These are phyloP conservation scores for Avicennia marina DNA, from an alignment of 257 asterid species.

Conservation along the genomic window DNA sequence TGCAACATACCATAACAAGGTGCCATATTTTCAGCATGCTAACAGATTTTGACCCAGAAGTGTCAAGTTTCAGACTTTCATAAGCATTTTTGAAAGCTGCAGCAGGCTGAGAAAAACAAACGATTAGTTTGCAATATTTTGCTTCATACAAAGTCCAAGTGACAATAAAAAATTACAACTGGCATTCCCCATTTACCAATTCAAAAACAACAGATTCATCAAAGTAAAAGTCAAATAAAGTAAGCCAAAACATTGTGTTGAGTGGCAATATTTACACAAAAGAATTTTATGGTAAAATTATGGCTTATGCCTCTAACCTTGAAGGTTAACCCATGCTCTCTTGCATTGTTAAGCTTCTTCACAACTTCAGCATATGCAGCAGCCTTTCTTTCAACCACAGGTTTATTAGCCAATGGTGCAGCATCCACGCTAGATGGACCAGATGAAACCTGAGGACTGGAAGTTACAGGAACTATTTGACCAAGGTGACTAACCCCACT, in stretches of 20 bases:
- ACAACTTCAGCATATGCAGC: slow-evolving; percentile 76
- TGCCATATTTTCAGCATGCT: slow-evolving; percentile 96
- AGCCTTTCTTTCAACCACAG: slow-evolving; percentile 73
- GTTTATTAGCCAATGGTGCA: slow-evolving; percentile 50
- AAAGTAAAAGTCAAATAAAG: not conserved
- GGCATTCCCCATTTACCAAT: slow-evolving; percentile 2
- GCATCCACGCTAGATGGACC: slow-evolving; percentile 53
- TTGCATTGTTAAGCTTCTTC: slow-evolving; percentile 77
- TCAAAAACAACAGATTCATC: slow-evolving; percentile 6
- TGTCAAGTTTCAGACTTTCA: slow-evolving; percentile 67
- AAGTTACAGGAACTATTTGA: slow-evolving; percentile 54
- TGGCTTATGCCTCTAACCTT: slow-evolving; percentile 46
- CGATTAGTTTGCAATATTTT: slow-evolving; percentile 11
- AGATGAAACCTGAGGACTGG: slow-evolving; percentile 58
- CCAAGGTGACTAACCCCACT: slow-evolving; percentile 52
- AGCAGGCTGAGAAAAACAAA: slow-evolving; percentile 66
- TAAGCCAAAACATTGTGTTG: not conserved
- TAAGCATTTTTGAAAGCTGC: slow-evolving; percentile 74
- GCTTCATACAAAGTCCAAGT: slow-evolving; percentile 8
- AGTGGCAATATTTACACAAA: slow-evolving; percentile 11
- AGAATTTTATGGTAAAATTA: slow-evolving; percentile 4
- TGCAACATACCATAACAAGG: slow-evolving; percentile 61
- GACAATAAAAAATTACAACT: not conserved
- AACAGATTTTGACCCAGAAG: slow-evolving; percentile 83
- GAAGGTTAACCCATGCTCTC: slow-evolving; percentile 70